phyloP scores from a whole-genome alignment of 192 early-diverging fungal genomes.

The Backusella macrospora region DNA sequence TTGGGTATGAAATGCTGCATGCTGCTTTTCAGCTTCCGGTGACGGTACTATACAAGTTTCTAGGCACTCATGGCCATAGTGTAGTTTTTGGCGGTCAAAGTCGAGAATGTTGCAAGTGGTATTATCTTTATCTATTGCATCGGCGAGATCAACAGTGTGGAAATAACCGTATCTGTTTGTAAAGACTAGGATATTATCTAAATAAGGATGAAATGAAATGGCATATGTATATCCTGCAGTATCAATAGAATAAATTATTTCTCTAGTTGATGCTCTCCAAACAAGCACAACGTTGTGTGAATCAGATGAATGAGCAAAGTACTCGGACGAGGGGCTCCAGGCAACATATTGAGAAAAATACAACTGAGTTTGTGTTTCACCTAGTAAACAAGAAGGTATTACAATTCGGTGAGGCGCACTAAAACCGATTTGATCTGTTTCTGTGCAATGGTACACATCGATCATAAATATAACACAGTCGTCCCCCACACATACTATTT shows the following conservation, averaged over 20 bases:
- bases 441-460: constrained; percentile 28
- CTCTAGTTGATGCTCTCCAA: constrained; percentile 44
- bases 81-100: not conserved
- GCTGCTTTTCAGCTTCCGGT: constrained; percentile 1
- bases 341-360: constrained; percentile 48
- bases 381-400: constrained; percentile 21
- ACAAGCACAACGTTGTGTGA: constrained; percentile 40
- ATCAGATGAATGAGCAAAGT: constrained; percentile 55
- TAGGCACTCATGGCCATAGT: not conserved
- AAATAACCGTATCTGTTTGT: constrained; percentile 55
- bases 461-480: constrained; percentile 36
- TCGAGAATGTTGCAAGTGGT: constrained; percentile 25
- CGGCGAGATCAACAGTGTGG: constrained; percentile 49
- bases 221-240: constrained; percentile 43
- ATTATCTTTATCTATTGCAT: constrained; percentile 12
- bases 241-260: constrained; percentile 46
- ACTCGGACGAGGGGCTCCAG: constrained; percentile 46
- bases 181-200: constrained; percentile 46
- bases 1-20: constrained; percentile 6
- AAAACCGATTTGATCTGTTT: constrained; percentile 23
- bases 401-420: constrained; percentile 15
- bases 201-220: constrained; percentile 46
- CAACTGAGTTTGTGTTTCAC: not conserved
- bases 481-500: constrained; percentile 52
- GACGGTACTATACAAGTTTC: not conserved